Conservation (phyloP, 805 yeast genomes). For the Debaryomyces maramus region DNA sequence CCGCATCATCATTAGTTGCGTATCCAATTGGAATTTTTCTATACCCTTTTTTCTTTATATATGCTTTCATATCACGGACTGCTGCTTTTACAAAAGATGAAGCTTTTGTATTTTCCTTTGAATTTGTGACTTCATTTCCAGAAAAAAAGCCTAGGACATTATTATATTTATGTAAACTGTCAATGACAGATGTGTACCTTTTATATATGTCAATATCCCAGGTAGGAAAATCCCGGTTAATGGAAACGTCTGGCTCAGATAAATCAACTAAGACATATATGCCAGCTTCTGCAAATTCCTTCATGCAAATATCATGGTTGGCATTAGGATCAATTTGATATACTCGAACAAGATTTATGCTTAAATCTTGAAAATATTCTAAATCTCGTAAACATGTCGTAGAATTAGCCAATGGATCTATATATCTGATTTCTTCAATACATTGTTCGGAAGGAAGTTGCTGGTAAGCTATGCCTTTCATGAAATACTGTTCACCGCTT, state of each 20-base stretch:
- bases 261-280: constrained; percentile 38
- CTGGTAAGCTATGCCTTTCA: constrained; percentile 89
- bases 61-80: constrained; percentile 30
- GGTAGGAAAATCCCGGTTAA: constrained; percentile 30
- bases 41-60: constrained; percentile 27
- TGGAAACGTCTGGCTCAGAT: constrained; percentile 36
- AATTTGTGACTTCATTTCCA: constrained; percentile 42
- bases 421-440: constrained; percentile 30
- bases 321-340: constrained; percentile 76
- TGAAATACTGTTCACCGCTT: constrained; percentile 79
- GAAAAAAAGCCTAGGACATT: constrained; percentile 42
- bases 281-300: constrained; percentile 46
- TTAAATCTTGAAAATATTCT: constrained; percentile 66
- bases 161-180: constrained; percentile 28
- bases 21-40: constrained; percentile 43
- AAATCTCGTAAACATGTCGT: constrained; percentile 76
- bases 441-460: constrained; percentile 53
- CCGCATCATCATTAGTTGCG: constrained; percentile 38
- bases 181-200: constrained; percentile 35
- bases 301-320: constrained; percentile 79
- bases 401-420: constrained; percentile 79
- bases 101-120: constrained; percentile 24
- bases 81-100: constrained; percentile 40
- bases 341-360: constrained; percentile 79
- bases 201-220: constrained; percentile 35